phyloP scores from a whole-genome alignment of 2,329 filamentous ascomycete genomes.

The Periconia macrospinosa region DNA sequence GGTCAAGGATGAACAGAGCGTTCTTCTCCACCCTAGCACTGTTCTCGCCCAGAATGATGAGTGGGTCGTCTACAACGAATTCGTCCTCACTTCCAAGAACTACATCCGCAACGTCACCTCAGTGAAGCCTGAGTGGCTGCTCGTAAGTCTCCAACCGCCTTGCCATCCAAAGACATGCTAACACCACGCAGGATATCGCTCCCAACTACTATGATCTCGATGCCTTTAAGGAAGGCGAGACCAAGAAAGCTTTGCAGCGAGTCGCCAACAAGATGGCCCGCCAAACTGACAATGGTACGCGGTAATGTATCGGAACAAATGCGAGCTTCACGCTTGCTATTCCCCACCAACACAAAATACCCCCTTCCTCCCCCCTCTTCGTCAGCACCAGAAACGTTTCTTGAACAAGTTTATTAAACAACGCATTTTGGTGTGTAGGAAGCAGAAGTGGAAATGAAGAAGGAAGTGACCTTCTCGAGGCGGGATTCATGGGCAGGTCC shows the following conservation, averaged over 20 bases:
- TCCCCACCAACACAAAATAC: too few relatives aligned
- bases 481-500: too few relatives aligned
- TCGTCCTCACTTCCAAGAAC: slow-evolving; percentile 96
- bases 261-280: slow-evolving; percentile 58
- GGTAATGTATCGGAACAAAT: slow-evolving; percentile 3
- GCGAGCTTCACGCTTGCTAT: background rate
- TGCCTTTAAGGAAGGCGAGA: slow-evolving; percentile 80
- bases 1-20: slow-evolving; percentile 93
- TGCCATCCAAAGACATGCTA: slow-evolving; percentile 5
- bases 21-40: slow-evolving; percentile 90
- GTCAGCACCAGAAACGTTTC: too few relatives aligned
- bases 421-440: too few relatives aligned
- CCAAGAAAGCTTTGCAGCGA: slow-evolving; percentile 67
- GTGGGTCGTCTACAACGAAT: slow-evolving; percentile 98
- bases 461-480: too few relatives aligned
- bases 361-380: too few relatives aligned
- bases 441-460: too few relatives aligned
- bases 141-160: slow-evolving; percentile 60
- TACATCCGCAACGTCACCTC: slow-evolving; percentile 94
- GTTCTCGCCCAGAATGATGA: slow-evolving; percentile 87
- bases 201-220: slow-evolving; percentile 88
- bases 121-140: slow-evolving; percentile 89
- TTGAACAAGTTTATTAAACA: too few relatives aligned
- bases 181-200: slow-evolving; percentile 73
- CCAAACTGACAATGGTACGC: slow-evolving; percentile 41